A percentile compares a stretch with the other conserved stretches of the same genome.
Evolutionary conservation across 345 rosid genomes (phyloP).

Genomic region (Citrus sp.): DNA sequence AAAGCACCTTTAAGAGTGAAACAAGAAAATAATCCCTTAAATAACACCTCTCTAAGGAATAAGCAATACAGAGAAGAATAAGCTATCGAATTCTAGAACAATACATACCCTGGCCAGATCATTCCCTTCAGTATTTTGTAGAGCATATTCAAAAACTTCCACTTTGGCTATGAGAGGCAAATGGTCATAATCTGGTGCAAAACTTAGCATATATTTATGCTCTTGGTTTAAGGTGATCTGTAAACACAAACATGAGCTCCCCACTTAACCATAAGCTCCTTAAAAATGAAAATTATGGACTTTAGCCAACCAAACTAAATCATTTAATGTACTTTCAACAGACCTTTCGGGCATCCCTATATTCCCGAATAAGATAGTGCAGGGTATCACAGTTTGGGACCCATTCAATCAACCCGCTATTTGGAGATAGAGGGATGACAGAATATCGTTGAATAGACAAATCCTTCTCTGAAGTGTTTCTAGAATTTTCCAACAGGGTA

Average conservation of each 20-base stretch:
- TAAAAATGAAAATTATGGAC: background rate
- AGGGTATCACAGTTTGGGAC: slow-evolving; percentile 97
- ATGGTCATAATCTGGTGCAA: slow-evolving; percentile 92
- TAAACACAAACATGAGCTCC: slow-evolving; percentile 21
- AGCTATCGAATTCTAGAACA: slow-evolving; percentile 2
- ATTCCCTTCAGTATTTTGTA: slow-evolving; percentile 90
- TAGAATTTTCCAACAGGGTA: slow-evolving; percentile 81
- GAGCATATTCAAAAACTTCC: slow-evolving; percentile 89
- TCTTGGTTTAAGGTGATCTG: slow-evolving; percentile 94
- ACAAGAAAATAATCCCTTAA: slow-evolving; percentile 15
- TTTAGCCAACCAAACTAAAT: background rate
- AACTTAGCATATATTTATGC: slow-evolving; percentile 86
- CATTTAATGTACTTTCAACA: slow-evolving; percentile 21
- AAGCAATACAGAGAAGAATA: background rate
- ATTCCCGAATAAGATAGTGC: slow-evolving; percentile 88
- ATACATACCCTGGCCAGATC: slow-evolving; percentile 81
- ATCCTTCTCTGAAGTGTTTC: slow-evolving; percentile 90
- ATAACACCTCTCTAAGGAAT: slow-evolving; percentile 3
- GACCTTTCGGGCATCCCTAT: slow-evolving; percentile 93
- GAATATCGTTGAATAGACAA: slow-evolving; percentile 79
- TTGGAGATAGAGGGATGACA: slow-evolving; percentile 93
- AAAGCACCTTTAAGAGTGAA: slow-evolving; percentile 61
- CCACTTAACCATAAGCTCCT: background rate
- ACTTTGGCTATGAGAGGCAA: slow-evolving; percentile 89
- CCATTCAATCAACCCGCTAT: slow-evolving; percentile 96